These are phyloP conservation scores for Peronospora destructor DNA, from an alignment of 352 stramenopile genomes.

Conservation along the genomic window DNA sequence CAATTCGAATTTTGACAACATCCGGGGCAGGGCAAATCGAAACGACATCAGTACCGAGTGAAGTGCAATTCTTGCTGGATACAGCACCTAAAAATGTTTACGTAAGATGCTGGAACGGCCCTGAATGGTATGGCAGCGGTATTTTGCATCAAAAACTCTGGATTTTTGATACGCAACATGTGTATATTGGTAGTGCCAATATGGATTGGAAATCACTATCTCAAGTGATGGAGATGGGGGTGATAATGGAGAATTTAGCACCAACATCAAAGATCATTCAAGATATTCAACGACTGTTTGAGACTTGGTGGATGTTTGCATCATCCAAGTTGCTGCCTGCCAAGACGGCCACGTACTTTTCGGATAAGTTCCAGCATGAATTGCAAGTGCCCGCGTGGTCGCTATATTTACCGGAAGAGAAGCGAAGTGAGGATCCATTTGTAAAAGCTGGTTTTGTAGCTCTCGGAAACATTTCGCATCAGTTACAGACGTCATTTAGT, in stretches of 20 bases:
- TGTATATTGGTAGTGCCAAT: conserved; percentile 77
- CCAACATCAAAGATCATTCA: conserved; percentile 29
- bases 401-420: conserved; percentile 27
- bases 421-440: conserved; percentile 45
- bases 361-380: conserved; percentile 44
- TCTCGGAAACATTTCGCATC: conserved; percentile 46
- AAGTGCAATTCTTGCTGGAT: conserved; percentile 45
- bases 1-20: conserved; percentile 46
- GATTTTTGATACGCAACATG: conserved; percentile 54
- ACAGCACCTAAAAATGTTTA: conserved; percentile 29
- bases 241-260: conserved; percentile 49
- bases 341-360: conserved; percentile 44
- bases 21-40: conserved; percentile 7
- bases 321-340: conserved; percentile 24
- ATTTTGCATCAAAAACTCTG: conserved; percentile 84
- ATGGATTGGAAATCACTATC: conserved; percentile 85
- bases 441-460: conserved; percentile 32
- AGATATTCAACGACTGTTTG: conserved; percentile 59
- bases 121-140: conserved; percentile 66
- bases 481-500: conserved; percentile 31
- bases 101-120: conserved; percentile 54
- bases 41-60: conserved; percentile 41
- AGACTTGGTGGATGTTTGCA: conserved; percentile 67
- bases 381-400: conserved; percentile 64
- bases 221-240: conserved; percentile 81